Evolutionary conservation across 306 rosid genomes (phyloP).

Genomic region (Castanospermum australe): DNA sequence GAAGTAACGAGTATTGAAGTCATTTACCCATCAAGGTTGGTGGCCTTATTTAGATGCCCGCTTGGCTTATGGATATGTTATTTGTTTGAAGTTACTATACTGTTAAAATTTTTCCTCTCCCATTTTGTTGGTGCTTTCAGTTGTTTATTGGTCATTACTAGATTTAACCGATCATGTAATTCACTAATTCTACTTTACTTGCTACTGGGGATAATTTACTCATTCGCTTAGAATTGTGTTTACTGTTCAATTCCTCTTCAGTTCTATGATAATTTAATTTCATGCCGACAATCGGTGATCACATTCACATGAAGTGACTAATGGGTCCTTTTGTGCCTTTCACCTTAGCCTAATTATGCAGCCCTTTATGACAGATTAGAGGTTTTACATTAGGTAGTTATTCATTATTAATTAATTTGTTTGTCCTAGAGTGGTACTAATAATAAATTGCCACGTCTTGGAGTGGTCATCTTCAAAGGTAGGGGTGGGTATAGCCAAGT

Average conservation of each 20-base stretch:
- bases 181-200: not conserved
- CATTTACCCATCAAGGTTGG: conserved; percentile 65
- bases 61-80: not conserved
- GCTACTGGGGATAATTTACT: not conserved
- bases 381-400: conserved; percentile 39
- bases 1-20: conserved; percentile 56
- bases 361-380: conserved; percentile 22
- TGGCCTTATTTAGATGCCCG: not conserved
- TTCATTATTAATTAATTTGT: not conserved
- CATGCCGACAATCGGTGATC: conserved; percentile 1
- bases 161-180: not conserved
- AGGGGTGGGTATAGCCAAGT: not conserved
- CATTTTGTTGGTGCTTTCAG: not conserved
- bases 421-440: conserved; percentile 23
- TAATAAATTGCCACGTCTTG: conserved; percentile 1
- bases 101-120: not conserved
- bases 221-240: not conserved
- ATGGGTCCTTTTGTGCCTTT: conserved; percentile 20
- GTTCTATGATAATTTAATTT: not conserved
- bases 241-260: not conserved
- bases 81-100: not conserved
- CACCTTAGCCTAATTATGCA: not conserved
- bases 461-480: not conserved
- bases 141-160: not conserved
- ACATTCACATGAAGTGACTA: conserved; percentile 3